These are phyloP conservation scores for Mycena polygramma DNA, from an alignment of 768 basidiomycete genomes.

Conservation along the genomic window DNA sequence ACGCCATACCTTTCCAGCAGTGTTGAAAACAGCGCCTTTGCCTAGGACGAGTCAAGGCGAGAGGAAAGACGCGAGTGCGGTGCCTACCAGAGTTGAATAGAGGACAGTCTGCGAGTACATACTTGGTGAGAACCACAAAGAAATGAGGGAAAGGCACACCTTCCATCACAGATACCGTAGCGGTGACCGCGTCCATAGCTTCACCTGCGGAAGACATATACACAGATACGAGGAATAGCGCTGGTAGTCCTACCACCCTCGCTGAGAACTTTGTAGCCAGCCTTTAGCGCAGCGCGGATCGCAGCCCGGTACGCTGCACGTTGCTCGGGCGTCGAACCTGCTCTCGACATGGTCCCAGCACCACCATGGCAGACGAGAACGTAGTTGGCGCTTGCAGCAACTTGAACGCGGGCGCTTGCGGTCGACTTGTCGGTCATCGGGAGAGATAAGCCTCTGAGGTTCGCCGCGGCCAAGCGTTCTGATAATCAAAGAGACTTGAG, in stretches of 20 bases:
- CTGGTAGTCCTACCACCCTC: slow-evolving; percentile 51
- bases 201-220: slow-evolving; percentile 59
- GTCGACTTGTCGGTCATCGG: slow-evolving; percentile 25
- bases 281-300: slow-evolving; percentile 66
- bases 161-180: slow-evolving; percentile 82
- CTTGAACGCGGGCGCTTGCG: neutral
- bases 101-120: slow-evolving; percentile 67
- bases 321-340: slow-evolving; percentile 70
- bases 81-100: slow-evolving; percentile 71
- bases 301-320: slow-evolving; percentile 68
- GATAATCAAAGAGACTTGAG: no score
- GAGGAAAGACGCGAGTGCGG: neutral
- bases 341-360: slow-evolving; percentile 76
- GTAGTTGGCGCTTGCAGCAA: slow-evolving; percentile 14
- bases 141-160: slow-evolving; percentile 52
- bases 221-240: neutral
- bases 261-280: slow-evolving; percentile 73
- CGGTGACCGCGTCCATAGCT: slow-evolving; percentile 85
- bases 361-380: slow-evolving; percentile 85
- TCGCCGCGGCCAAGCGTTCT: no score
- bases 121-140: neutral
- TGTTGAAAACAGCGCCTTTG: slow-evolving; percentile 88
- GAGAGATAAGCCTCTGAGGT: no score
- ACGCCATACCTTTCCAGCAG: slow-evolving; percentile 76
- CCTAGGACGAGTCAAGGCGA: slow-evolving; percentile 45